Conservation (phyloP, 2,329 filamentous ascomycete species). For the Aspergillus sp. region DNA sequence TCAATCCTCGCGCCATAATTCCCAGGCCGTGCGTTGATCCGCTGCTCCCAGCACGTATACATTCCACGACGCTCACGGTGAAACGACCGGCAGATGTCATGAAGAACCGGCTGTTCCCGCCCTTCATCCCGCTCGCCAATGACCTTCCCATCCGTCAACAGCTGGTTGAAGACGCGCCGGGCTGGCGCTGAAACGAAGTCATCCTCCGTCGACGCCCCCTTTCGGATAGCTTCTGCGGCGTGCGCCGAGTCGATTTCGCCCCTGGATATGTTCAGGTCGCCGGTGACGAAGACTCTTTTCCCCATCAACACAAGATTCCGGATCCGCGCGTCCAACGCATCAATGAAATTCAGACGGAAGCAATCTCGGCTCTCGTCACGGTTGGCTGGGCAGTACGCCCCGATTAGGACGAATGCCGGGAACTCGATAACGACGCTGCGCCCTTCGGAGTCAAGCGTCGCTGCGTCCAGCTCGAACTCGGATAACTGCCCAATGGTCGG, state of each 20-base stretch:
- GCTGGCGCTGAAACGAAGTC: constrained; percentile 65
- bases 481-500: constrained; percentile 60
- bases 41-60: constrained; percentile 97
- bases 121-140: constrained; percentile 55
- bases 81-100: constrained; percentile 75
- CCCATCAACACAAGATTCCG: constrained; percentile 72
- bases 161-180: constrained; percentile 72
- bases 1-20: constrained; percentile 92
- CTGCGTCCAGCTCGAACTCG: constrained; percentile 54
- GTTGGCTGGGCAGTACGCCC: constrained; percentile 84
- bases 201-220: constrained; percentile 57
- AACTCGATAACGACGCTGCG: constrained; percentile 88
- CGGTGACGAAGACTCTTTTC: constrained; percentile 75
- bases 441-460: constrained; percentile 76
- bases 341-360: constrained; percentile 72
- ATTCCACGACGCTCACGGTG: constrained; percentile 74
- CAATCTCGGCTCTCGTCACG: constrained; percentile 74
- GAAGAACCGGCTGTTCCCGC: constrained; percentile 61
- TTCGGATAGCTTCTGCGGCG: constrained; percentile 60
- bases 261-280: constrained; percentile 74
- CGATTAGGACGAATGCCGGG: constrained; percentile 85
- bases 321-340: constrained; percentile 70
- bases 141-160: constrained; percentile 66
- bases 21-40: constrained; percentile 86
- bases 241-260: constrained; percentile 67